These are phyloP conservation scores for Apophysomyces variabilis DNA, from an alignment of 371 early-diverging fungal species.

Conservation along the genomic window DNA sequence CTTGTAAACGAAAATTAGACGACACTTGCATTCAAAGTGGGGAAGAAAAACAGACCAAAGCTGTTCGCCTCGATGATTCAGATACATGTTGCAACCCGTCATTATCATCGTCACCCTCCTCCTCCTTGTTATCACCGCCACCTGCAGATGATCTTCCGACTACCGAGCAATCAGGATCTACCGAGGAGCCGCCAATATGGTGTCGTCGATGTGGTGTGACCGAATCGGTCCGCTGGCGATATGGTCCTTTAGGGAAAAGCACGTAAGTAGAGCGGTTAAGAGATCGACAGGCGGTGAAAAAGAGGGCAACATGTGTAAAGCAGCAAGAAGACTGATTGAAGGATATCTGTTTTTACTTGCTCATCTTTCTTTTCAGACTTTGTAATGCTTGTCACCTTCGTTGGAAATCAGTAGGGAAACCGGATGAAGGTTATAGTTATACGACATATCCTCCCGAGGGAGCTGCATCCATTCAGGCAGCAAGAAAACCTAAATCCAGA, in stretches of 20 bases:
- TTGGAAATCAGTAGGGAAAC: conserved; percentile 11
- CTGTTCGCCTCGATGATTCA: background rate
- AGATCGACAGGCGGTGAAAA: too few relatives aligned
- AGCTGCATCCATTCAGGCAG: background rate
- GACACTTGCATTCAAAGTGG: background rate
- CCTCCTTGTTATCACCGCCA: too few relatives aligned
- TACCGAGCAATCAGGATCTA: background rate
- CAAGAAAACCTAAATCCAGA: conserved; percentile 1
- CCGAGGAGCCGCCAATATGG: background rate
- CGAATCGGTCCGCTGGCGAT: conserved; percentile 6
- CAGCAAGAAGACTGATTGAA: too few relatives aligned
- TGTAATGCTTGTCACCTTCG: conserved; percentile 7
- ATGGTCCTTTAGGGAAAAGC: conserved; percentile 4
- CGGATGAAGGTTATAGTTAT: conserved; percentile 3
- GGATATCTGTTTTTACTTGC: background rate
- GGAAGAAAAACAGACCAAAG: conserved; percentile 1
- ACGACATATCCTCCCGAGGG: conserved; percentile 6
- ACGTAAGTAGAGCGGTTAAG: background rate
- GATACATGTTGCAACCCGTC: background rate
- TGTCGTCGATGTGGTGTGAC: conserved; percentile 7
- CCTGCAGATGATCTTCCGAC: too few relatives aligned
- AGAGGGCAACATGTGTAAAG: too few relatives aligned
- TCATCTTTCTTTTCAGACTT: background rate
- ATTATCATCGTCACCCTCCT: too few relatives aligned
- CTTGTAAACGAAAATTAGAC: background rate